A percentile compares a stretch with the other conserved stretches of the same genome.
Conservation (phyloP, 108 stramenopile species). For the Fistulifera pelliculosa region DNA sequence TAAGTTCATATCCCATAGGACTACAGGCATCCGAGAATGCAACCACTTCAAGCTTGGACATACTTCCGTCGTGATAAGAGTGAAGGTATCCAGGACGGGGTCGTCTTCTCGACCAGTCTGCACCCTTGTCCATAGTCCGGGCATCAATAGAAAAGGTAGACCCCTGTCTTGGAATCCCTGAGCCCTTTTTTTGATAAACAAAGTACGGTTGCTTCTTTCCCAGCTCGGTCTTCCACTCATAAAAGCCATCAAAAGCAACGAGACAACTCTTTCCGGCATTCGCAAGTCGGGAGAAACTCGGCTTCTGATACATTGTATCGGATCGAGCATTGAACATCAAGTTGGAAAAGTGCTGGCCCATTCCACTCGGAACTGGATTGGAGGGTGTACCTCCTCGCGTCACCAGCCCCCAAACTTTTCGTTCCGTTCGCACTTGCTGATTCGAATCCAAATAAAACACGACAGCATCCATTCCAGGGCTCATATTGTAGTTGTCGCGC, state of each 20-base stretch:
- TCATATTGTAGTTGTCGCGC: constrained; percentile 41
- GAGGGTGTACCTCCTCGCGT: constrained; percentile 40
- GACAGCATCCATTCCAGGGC: constrained; percentile 42
- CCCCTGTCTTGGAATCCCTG: neutral
- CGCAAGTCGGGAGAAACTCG: constrained; percentile 43
- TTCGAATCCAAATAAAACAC: constrained; percentile 17
- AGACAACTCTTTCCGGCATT: constrained; percentile 42
- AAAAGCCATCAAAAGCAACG: constrained; percentile 75
- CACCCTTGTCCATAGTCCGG: constrained; percentile 61
- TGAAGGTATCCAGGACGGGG: constrained; percentile 48
- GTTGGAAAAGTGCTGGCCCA: constrained; percentile 43
- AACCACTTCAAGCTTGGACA: constrained; percentile 44
- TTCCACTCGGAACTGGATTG: constrained; percentile 32
- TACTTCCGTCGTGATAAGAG: constrained; percentile 70
- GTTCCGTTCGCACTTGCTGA: constrained; percentile 11
- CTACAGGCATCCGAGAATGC: constrained; percentile 66
- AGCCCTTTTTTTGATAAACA: constrained; percentile 24
- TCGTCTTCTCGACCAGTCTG: constrained; percentile 26
- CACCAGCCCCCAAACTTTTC: constrained; percentile 70
- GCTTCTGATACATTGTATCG: constrained; percentile 64
- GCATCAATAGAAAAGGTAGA: constrained; percentile 31
- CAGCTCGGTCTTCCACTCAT: constrained; percentile 68
- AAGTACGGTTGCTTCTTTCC: constrained; percentile 76
- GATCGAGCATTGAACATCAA: constrained; percentile 76
- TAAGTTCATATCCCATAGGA: constrained; percentile 40